These are phyloP conservation scores for Scheffersomyces ergatensis DNA, from an alignment of 805 yeast species.

Conservation along the genomic window DNA sequence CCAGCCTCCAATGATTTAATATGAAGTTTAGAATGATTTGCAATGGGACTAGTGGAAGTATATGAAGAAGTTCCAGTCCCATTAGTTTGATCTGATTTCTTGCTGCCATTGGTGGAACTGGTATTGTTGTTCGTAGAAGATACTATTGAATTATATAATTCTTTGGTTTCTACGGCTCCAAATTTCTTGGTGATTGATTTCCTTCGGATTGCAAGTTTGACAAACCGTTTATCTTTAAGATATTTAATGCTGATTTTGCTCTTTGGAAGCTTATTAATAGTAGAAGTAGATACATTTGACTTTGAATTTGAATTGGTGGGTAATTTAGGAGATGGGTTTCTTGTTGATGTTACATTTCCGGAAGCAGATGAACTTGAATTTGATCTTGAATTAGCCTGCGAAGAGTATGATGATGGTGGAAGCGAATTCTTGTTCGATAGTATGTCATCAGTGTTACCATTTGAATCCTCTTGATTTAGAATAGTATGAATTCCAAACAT, in stretches of 20 bases:
- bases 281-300: background rate
- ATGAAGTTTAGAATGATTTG: conserved; percentile 28
- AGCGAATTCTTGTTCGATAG: too few species aligned
- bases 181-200: conserved; percentile 20
- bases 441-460: background rate
- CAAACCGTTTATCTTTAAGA: conserved; percentile 12
- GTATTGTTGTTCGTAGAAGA: background rate
- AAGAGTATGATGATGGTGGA: background rate
- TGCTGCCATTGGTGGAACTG: background rate
- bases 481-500: background rate
- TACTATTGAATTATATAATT: background rate
- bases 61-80: background rate
- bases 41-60: background rate
- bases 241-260: background rate
- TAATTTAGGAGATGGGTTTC: background rate
- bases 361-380: background rate
- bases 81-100: background rate
- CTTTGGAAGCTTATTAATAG: conserved; percentile 1
- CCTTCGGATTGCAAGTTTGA: conserved; percentile 32
- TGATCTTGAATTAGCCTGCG: background rate
- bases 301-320: background rate
- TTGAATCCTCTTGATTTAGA: background rate
- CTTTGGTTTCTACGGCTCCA: conserved; percentile 3
- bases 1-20: conserved; percentile 50
- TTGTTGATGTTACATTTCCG: background rate